Evolutionary conservation across 2,329 filamentous ascomycete species (phyloP), one percentile per base, ranked within the genome.

Genomic region (Paracamarosporium sp.): DNA sequence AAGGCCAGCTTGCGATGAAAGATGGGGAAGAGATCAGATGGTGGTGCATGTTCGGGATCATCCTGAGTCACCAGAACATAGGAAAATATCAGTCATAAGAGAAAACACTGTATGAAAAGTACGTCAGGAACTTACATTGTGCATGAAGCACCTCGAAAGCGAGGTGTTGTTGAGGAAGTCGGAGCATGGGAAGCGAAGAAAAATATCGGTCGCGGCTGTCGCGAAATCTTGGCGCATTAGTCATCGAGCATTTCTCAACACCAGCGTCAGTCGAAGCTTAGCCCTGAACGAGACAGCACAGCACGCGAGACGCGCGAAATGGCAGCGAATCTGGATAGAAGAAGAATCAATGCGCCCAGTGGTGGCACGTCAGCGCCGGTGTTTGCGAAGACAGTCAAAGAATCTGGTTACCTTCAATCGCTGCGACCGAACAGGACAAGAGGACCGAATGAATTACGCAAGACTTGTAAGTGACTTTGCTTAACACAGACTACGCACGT

Each of bases 261-360:
- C 17, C 17, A 17, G n/a, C 36, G 36, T 40, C 36, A 40, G 7
- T 22, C 17, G 17, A n/a, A 17, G 22, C 36, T 9, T 22, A 22
- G 36, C 36, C 22, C 17, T 40, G n/a, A 6, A 20, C n/a, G 30
- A n/a, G 17, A 7, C 22, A 50, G 11, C 56, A 22, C 55, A 20
- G 48, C 50, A 61, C 53, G 52, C 40, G 57, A 33, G 54, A 71
- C 50, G 61, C 53, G 52, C 40, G 57, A 33, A 54, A 71, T 65
- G 56, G 63, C 69, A 24, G 69, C 67, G 57, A 72, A 69, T 53
- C 63, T 61, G 12, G 95, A 99, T 76, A 87, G 93, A 76, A 89
- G 94, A 79, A 88, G 95, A 68, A 88, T 97, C 65, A 98, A 98
- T 78, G 92, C 92, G 5, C 95, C 95, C 6, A 82, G 88, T 38